phyloP scores from a whole-genome alignment of 2,329 filamentous ascomycete species.

The Calonectria crousiana region DNA sequence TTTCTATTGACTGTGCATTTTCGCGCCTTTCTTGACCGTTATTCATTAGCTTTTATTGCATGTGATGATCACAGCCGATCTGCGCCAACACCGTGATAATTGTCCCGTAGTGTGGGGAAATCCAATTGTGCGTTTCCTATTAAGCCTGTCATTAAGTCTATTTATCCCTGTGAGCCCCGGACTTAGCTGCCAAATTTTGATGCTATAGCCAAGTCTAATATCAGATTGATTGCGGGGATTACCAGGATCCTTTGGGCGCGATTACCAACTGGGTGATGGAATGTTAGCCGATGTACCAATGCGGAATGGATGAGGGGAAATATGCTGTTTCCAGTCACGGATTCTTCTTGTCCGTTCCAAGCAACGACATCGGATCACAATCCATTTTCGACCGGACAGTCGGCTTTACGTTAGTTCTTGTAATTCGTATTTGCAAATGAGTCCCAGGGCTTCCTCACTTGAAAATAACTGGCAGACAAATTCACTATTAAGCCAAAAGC shows the following conservation, averaged over 20 bases:
- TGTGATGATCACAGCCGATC: neutral
- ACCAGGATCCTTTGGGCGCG: conserved; percentile 13
- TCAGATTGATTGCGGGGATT: conserved; percentile 7
- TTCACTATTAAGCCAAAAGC: too few relatives aligned
- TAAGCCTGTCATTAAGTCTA: conserved; percentile 4
- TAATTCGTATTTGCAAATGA: neutral
- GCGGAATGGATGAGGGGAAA: conserved; percentile 18
- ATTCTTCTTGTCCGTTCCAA: conserved; percentile 1
- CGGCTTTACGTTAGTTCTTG: neutral
- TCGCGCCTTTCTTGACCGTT: neutral
- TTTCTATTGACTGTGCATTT: neutral
- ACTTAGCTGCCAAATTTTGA: neutral
- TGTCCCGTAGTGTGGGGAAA: neutral
- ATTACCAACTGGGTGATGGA: conserved; percentile 5
- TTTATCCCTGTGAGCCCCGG: conserved; percentile 5
- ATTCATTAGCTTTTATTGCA: neutral
- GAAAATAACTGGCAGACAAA: neutral
- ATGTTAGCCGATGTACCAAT: conserved; percentile 2
- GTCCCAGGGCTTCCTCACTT: neutral
- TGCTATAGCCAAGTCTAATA: conserved; percentile 7
- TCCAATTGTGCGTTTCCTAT: neutral
- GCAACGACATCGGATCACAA: neutral
- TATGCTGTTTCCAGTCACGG: neutral
- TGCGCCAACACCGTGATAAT: neutral
- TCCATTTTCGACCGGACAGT: neutral